Evolutionary conservation across 805 yeast genomes (phyloP), one percentile per base, ranked within the genome.

Genomic region (Sporopachydermia lactativora): DNA sequence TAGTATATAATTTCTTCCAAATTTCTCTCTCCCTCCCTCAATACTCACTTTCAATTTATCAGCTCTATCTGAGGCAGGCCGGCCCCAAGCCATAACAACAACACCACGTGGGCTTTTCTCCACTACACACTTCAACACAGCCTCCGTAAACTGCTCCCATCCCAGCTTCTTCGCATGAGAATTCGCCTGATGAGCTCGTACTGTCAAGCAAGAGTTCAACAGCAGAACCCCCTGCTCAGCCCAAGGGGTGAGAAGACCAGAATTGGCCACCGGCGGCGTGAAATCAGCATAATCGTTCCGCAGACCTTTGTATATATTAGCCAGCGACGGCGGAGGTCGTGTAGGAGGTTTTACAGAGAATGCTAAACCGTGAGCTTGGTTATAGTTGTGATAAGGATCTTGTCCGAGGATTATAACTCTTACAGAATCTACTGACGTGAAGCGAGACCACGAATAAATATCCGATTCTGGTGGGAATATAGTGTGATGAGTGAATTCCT

Each of bases 311-410:
- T 79, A 92, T 42, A 92, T 92, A 54, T 92, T 92, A 39, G 73
- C 66, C 43, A 92, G 64, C 1, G 96, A 85, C 1, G 94, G 92
- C 0, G 98, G 97, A 2, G 92, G 81, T 1, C 75, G 74, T 1
- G 85, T 77, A 1, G 95, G 94, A 19, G 81, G 80, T 42, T 75
- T 68, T 1, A 92, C 97, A 15, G 94, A 81, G 50, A 92, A 92
- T 3, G 98, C 97, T 18, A 92, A 62, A 0, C 98, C 98, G 53
- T 92, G 98, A 0, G 98, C 98, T 58, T 92, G 98, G 55, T 82
- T 81, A 50, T 60, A 59, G 56, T 86, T 85, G 58, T 92, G 98
- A 56, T 92, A 92, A 1, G 98, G 98, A 56, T 92, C 98, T 57
- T 92, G 98, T 1, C 98, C 98, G 37, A 92, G 63, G 8, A 92